Conservation (phyloP, 2,329 filamentous ascomycete genomes). For the Geoglossum cookeanum region DNA sequence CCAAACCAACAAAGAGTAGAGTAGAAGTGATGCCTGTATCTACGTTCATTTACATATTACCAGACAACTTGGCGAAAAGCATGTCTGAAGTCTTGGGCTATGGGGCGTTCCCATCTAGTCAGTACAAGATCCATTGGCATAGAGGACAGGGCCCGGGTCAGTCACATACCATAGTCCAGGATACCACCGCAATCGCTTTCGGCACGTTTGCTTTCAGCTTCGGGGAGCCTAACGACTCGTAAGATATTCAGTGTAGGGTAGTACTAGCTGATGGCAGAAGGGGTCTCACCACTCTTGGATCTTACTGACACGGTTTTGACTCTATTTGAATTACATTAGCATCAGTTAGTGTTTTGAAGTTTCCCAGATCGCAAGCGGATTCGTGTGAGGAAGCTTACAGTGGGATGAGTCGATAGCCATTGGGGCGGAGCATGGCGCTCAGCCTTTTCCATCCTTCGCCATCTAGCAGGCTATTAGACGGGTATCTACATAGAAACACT, state of each 20-base stretch:
- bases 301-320: slow-evolving; percentile 34
- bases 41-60: not conserved
- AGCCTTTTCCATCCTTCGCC: slow-evolving; percentile 30
- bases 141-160: not conserved
- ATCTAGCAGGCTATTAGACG: slow-evolving; percentile 15
- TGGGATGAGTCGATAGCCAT: slow-evolving; percentile 41
- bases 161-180: slow-evolving; percentile 7
- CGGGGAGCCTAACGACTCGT: slow-evolving; percentile 17
- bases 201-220: slow-evolving; percentile 21
- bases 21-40: not conserved
- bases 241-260: not conserved
- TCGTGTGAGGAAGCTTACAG: slow-evolving; percentile 15
- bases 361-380: not conserved
- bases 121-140: not conserved
- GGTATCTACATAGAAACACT: not conserved
- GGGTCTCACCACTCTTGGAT: slow-evolving; percentile 29
- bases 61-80: slow-evolving; percentile 1
- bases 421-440: slow-evolving; percentile 30
- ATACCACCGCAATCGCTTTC: slow-evolving; percentile 21
- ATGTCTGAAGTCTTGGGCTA: slow-evolving; percentile 2
- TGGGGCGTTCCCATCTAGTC: not conserved
- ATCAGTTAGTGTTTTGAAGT: not conserved
- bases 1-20: not conserved
- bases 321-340: slow-evolving; percentile 11
- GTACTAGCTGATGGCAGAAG: not conserved